These are phyloP conservation scores for Syzygium jambos DNA, from an alignment of 345 rosid species.

Conservation along the genomic window DNA sequence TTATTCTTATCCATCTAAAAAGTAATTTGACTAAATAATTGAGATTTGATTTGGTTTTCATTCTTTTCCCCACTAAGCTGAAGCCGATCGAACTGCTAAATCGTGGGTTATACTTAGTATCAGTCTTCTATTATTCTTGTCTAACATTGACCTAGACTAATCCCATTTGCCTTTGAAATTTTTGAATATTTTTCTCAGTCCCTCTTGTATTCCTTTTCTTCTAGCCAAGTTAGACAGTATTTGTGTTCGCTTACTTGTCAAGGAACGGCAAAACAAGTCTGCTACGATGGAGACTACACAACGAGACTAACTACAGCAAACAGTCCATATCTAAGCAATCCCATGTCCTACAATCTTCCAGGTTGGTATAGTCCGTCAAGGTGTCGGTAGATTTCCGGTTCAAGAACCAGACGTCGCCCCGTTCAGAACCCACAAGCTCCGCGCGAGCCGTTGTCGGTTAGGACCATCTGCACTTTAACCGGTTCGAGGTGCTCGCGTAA, in stretches of 20 bases:
- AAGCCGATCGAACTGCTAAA: neutral
- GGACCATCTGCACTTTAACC: neutral
- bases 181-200: neutral
- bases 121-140: no score
- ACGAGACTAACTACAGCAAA: neutral
- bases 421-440: neutral
- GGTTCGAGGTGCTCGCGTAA: neutral
- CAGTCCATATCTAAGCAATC: neutral
- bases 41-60: neutral
- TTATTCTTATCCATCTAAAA: fast-evolving
- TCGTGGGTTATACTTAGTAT: neutral
- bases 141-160: neutral
- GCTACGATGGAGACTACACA: neutral
- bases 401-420: neutral
- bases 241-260: neutral
- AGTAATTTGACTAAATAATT: neutral
- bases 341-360: neutral
- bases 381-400: neutral
- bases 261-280: neutral
- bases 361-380: neutral
- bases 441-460: neutral
- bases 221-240: neutral
- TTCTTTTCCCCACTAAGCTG: neutral
- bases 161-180: neutral
- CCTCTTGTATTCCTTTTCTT: neutral